Conservation (phyloP, 1,284 basidiomycete species). For the Gomphus sp. region DNA sequence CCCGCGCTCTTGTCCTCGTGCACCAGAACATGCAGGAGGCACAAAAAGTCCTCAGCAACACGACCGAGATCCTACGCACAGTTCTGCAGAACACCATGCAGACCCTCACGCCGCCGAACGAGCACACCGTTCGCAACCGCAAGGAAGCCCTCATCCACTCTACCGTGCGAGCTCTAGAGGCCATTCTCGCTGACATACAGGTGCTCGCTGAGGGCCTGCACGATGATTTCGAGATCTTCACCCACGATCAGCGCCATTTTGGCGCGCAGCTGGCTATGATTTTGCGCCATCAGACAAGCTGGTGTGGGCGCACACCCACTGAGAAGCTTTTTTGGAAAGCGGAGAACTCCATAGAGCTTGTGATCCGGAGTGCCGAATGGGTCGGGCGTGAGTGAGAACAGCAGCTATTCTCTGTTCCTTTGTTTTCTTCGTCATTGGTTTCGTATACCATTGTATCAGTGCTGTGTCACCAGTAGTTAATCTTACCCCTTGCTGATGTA, state of each 20-base stretch:
- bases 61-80: constrained; percentile 77
- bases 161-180: constrained; percentile 71
- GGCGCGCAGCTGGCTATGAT: constrained; percentile 93
- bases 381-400: constrained; percentile 54
- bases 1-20: constrained; percentile 81
- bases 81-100: constrained; percentile 75
- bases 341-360: constrained; percentile 77
- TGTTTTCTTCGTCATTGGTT: too few species aligned
- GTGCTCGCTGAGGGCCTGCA: constrained; percentile 77
- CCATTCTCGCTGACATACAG: constrained; percentile 80
- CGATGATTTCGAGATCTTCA: constrained; percentile 84
- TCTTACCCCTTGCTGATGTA: too few species aligned
- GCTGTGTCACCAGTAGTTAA: too few species aligned
- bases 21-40: constrained; percentile 82
- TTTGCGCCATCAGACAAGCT: constrained; percentile 84
- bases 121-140: constrained; percentile 46
- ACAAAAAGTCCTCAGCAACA: constrained; percentile 80
- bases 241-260: constrained; percentile 83
- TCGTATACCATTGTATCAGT: too few species aligned
- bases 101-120: constrained; percentile 46
- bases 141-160: constrained; percentile 64
- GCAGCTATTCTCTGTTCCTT: too few species aligned
- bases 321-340: constrained; percentile 85
- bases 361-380: constrained; percentile 76
- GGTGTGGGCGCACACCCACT: constrained; percentile 80